phyloP scores from a whole-genome alignment of 257 asterid genomes.

The Apocynum venetum region DNA sequence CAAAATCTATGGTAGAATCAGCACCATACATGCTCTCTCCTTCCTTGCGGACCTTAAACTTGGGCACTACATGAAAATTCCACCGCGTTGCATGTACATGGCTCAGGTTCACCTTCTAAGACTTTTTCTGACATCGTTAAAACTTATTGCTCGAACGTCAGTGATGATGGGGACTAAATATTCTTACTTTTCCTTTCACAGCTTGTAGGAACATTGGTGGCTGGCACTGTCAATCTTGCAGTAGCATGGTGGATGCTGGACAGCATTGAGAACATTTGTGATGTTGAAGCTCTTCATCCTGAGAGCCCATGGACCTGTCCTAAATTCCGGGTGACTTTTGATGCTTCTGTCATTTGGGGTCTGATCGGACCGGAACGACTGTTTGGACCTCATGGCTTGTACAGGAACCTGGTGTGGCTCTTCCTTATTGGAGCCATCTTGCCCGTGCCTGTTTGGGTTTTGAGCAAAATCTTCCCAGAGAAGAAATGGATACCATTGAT shows the following conservation, averaged over 20 bases:
- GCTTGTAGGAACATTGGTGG: slow-evolving; percentile 25
- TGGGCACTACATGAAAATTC: slow-evolving; percentile 97
- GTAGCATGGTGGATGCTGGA: slow-evolving; percentile 30
- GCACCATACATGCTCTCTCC: slow-evolving; percentile 79
- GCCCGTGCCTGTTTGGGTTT: slow-evolving; percentile 46
- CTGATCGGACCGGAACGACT: slow-evolving; percentile 65
- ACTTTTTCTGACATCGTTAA: not conserved
- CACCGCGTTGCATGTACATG: slow-evolving; percentile 79
- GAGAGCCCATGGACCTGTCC: slow-evolving; percentile 92
- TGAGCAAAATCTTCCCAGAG: slow-evolving; percentile 48
- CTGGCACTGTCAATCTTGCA: slow-evolving; percentile 21
- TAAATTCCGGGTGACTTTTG: slow-evolving; percentile 54
- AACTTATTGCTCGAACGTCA: not conserved
- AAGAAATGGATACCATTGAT: slow-evolving; percentile 58
- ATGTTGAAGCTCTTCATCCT: slow-evolving; percentile 32
- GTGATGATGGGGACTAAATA: not conserved
- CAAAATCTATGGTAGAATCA: slow-evolving; percentile 85
- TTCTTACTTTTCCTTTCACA: not conserved
- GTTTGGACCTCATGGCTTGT: slow-evolving; percentile 55
- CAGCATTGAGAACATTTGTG: slow-evolving; percentile 25
- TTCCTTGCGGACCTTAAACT: slow-evolving; percentile 88
- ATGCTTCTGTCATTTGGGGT: slow-evolving; percentile 89
- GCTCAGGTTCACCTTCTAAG: slow-evolving; percentile 53
- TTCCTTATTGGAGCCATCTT: slow-evolving; percentile 58
- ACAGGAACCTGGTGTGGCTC: slow-evolving; percentile 54